phyloP scores from a whole-genome alignment of 495 filamentous ascomycete species.

The Cudoniella acicularis region DNA sequence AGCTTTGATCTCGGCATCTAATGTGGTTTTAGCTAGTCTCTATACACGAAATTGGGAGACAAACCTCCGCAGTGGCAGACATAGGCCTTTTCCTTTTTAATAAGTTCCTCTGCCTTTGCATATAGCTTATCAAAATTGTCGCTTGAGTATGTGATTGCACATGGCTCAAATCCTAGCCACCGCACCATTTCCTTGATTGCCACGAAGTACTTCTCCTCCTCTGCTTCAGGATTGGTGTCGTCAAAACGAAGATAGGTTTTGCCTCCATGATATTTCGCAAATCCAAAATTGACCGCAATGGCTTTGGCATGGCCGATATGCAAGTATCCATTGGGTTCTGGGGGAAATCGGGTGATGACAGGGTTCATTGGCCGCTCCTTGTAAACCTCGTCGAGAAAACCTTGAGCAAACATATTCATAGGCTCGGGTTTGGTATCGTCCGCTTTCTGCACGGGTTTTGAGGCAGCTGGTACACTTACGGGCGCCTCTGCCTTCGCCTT shows the following conservation, averaged over 20 bases:
- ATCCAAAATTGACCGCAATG: constrained; percentile 97
- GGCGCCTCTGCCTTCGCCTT: constrained; percentile 41
- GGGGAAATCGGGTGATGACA: constrained; percentile 82
- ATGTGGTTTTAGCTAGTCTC: neutral
- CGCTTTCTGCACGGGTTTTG: constrained; percentile 4
- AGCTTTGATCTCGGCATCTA: constrained; percentile 70
- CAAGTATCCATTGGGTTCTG: constrained; percentile 80
- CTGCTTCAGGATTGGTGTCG: constrained; percentile 82
- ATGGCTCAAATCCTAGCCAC: constrained; percentile 81
- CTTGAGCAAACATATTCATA: constrained; percentile 78
- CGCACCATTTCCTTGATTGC: constrained; percentile 74
- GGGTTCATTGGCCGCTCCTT: constrained; percentile 64
- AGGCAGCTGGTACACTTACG: constrained; percentile 34
- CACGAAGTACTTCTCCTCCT: constrained; percentile 74
- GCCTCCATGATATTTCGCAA: constrained; percentile 81
- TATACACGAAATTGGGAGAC: neutral
- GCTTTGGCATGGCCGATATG: constrained; percentile 95
- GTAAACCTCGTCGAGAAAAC: constrained; percentile 79
- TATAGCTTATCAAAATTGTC: constrained; percentile 86
- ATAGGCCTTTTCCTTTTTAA: constrained; percentile 65
- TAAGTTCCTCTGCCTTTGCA: constrained; percentile 82
- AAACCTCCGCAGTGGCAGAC: constrained; percentile 52
- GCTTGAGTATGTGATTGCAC: constrained; percentile 68
- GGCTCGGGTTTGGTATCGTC: constrained; percentile 32
- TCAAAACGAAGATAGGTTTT: constrained; percentile 49